Conservation (phyloP, 2,329 filamentous ascomycete genomes). For the Colletotrichum paranaense region DNA sequence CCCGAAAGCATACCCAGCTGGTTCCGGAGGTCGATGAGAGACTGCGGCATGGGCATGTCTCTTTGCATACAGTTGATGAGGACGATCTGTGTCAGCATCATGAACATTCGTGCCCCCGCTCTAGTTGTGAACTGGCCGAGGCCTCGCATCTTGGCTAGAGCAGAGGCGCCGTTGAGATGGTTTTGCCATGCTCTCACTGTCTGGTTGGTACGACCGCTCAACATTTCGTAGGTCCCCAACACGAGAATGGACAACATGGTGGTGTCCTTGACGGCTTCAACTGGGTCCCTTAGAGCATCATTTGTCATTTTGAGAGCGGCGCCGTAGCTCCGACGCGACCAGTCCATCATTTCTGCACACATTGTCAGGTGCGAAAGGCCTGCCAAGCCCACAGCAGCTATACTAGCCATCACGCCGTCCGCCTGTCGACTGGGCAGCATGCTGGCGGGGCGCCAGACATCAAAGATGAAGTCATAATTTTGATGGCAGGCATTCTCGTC, state of each 20-base stretch:
- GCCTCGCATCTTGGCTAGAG: slow-evolving; percentile 62
- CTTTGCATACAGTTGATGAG: slow-evolving; percentile 64
- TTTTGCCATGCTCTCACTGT: slow-evolving; percentile 64
- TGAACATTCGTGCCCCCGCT: slow-evolving; percentile 63
- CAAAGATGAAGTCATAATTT: slow-evolving; percentile 64
- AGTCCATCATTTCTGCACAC: slow-evolving; percentile 54
- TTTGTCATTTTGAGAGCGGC: slow-evolving; percentile 64
- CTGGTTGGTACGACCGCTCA: slow-evolving; percentile 57
- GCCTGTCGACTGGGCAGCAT: slow-evolving; percentile 45
- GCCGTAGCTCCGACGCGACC: slow-evolving; percentile 62
- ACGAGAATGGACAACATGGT: slow-evolving; percentile 66
- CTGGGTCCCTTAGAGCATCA: slow-evolving; percentile 57
- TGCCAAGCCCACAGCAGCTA: slow-evolving; percentile 66
- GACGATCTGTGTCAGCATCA: slow-evolving; percentile 63
- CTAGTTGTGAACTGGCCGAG: slow-evolving; percentile 56
- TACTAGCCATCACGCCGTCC: slow-evolving; percentile 62
- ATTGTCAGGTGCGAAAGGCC: slow-evolving; percentile 60
- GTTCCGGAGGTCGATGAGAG: slow-evolving; percentile 57
- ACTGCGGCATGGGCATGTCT: slow-evolving; percentile 59
- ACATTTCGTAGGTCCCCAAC: slow-evolving; percentile 65
- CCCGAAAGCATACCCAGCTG: slow-evolving; percentile 51
- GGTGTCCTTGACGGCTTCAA: slow-evolving; percentile 56
- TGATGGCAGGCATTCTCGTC: slow-evolving; percentile 58
- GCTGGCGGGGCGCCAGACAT: slow-evolving; percentile 61
- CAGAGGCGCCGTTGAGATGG: slow-evolving; percentile 64